Evolutionary conservation across 805 yeast species (phyloP), one percentile per base, ranked within the genome.

Genomic region (Schwanniomyces pseudopolymorphus): DNA sequence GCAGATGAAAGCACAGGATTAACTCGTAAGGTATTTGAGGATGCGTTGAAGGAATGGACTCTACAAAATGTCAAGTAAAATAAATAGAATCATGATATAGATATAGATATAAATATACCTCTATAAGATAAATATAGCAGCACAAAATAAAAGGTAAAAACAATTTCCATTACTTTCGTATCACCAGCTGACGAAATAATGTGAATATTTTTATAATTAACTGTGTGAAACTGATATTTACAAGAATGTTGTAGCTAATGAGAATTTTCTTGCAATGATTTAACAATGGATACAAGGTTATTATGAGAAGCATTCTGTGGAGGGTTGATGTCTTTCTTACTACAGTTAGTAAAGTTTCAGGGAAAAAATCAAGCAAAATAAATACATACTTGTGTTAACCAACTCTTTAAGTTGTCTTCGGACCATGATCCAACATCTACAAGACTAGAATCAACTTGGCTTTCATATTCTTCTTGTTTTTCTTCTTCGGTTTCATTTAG

Each of bases 1-100:
- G 70, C 70, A 6, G 79, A 83, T 55, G 85, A 84, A 37, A 67
- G 69, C 21, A 53, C 57, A 17, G 89, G 89, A 0, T 72, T 85
- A 27, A 80, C 83, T 1, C 73, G 83, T 74, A 55, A 66, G 16
- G 57, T 79, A n/a, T 84, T 80, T 52, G 73, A 76, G 40, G 60
- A 66, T 2, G 85, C 72, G 13, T 48, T 79, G 20, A 45, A 55
- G 33, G 52, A 55, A 21, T 75, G 81, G 76, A 42, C 47, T 11
- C 17, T 10, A 22, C 21, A 11, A 27, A 10, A 40, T 19, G 5
- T 2, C 5, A 19, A 19, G 17, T 6, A 5, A 16, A 14, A 25
- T 38, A 38, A 14, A 38, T 22, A 38, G 25, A 36, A 24, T 38
- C 2, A 24, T 24, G 28, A 38, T 7, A 13, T 19, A 6, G n/a